Conservation (phyloP, 441 rosid genomes). For the Euphorbia celastroides region DNA sequence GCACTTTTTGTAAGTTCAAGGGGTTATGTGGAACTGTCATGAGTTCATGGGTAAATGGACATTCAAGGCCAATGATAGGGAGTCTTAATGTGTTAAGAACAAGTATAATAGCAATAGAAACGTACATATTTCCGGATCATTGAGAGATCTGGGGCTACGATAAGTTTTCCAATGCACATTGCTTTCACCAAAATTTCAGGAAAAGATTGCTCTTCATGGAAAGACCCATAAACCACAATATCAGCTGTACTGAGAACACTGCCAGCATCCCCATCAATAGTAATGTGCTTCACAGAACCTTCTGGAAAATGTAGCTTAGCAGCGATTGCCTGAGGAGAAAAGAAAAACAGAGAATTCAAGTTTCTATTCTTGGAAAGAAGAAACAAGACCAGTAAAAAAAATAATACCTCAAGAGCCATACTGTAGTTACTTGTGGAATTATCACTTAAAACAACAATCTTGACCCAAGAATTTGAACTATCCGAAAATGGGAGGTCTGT, state of each 20-base stretch:
- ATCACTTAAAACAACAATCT: conserved; percentile 59
- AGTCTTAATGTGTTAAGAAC: no score
- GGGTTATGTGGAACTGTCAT: no score
- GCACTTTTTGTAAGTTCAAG: no score
- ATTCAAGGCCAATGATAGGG: no score
- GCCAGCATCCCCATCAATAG: conserved; percentile 43
- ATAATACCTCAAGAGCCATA: conserved; percentile 68
- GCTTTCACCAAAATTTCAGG: conserved; percentile 77
- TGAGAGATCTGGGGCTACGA: conserved; percentile 74
- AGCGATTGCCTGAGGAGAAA: conserved; percentile 54
- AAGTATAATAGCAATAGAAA: conserved; percentile 20
- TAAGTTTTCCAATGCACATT: conserved; percentile 68
- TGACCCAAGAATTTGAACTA: conserved; percentile 42
- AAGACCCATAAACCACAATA: conserved; percentile 82
- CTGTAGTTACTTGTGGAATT: conserved; percentile 65
- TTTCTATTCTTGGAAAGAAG: conserved; percentile 5
- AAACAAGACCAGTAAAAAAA: conserved; percentile 13
- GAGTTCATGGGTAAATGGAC: no score
- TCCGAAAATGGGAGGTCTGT: conserved; percentile 30
- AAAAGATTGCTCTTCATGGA: conserved; percentile 87
- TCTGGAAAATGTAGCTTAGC: conserved; percentile 60
- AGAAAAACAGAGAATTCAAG: conserved; percentile 17
- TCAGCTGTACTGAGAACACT: conserved; percentile 55
- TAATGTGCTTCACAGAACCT: conserved; percentile 58
- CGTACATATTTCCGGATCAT: conserved; percentile 77